Evolutionary conservation across 2,329 filamentous ascomycete species (phyloP).

Genomic region (Microascus cirrosus): DNA sequence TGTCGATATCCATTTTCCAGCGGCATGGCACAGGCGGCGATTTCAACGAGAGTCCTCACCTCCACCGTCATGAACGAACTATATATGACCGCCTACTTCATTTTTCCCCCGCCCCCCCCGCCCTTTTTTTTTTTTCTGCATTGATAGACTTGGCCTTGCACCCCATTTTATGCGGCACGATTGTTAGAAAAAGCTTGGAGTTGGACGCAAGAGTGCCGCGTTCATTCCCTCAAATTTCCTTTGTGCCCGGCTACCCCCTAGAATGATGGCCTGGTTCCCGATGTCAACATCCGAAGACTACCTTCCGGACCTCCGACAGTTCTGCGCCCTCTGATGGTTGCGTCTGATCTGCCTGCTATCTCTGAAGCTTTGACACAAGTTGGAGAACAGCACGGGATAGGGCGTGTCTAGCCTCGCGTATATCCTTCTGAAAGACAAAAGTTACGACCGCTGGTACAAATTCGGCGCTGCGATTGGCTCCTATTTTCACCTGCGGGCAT

Average conservation of each 20-base stretch:
- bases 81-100: constrained; percentile 2
- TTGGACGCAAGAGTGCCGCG: constrained; percentile 4
- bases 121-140: not conserved
- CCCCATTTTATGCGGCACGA: constrained; percentile 1
- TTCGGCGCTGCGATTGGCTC: not conserved
- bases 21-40: constrained; percentile 8
- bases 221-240: constrained; percentile 2
- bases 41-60: constrained; percentile 6
- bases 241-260: not conserved
- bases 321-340: not conserved
- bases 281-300: not conserved
- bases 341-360: not conserved
- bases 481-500: not conserved
- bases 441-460: not conserved
- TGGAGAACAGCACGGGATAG: not conserved
- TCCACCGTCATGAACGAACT: not conserved
- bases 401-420: not conserved
- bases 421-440: not conserved
- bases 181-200: constrained; percentile 2
- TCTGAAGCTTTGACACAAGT: not conserved
- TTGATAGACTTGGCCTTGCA: constrained; percentile 1
- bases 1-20: constrained; percentile 6
- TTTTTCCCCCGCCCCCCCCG: not conserved
- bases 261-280: not conserved
- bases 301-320: not conserved